Base-by-base conservation (phyloP, 140 eudicot species). In the Stevia rebaudiana region DNA sequence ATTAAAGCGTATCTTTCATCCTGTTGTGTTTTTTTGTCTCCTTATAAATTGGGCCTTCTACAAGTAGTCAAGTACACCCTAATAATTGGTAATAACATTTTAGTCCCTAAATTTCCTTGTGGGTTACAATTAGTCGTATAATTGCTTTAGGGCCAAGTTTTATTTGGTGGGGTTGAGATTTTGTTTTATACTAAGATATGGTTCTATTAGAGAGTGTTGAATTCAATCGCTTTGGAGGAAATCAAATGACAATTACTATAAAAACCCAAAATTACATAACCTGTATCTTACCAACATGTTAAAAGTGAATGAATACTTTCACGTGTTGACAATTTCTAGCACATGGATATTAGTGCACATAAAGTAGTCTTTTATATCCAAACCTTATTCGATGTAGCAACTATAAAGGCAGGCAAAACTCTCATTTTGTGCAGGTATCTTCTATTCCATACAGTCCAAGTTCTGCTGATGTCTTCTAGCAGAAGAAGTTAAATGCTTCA, bases 1-100 rank as follows among this genome's bases (percentile, higher is more conserved):
- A 19, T 66, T 66, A 66, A 48, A 67, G 56, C 58, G 74, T 74
- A 69, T 67, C 63, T 66, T 66, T 74, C 79, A 74, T 74, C 79
- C 74, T 58, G 11, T 57, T 58, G 69, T 68, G 69, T 55, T 42
- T 66, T 71, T 74, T 74, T 74, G 78, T 74, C 74, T 66, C 33
- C 56, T 46, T 33, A 23, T 12, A 15, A 13, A 71, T 9, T 33
- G 59, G 42, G 73, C 44, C 46, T 54, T 31, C 11, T n/a, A 23
- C 53, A 41, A 68, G 61, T n/a, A 54, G 61, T 54, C 61, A 54
- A 54, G 57, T 51, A 63, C 46, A 52, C 37, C 61, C 37, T 62
- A 6, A 72, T 44, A 65, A 21, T 54, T 55, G 53, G 31, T 64
- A 9, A 31, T 73, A 9, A 44, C 67, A 55, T 33, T 64, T 65